Evolutionary conservation across 208 protist species (phyloP).

Genomic region (Leishmania tarentolae): DNA sequence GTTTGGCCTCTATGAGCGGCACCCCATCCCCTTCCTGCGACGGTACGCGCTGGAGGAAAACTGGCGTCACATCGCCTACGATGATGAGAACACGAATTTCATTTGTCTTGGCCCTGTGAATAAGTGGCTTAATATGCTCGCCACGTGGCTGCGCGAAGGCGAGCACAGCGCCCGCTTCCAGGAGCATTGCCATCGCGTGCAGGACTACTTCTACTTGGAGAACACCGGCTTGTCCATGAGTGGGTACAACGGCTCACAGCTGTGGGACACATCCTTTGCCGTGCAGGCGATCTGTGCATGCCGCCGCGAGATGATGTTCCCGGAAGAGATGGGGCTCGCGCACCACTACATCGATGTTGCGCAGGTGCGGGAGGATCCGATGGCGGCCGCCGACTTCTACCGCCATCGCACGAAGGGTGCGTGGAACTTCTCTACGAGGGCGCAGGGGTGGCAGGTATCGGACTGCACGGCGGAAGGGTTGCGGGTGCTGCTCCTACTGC

Average conservation of each 20-base stretch:
- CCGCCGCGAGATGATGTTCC: conserved; percentile 62
- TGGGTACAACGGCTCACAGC: conserved; percentile 98
- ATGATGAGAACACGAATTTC: conserved; percentile 96
- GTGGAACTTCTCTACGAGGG: conserved; percentile 97
- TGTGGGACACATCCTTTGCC: conserved; percentile 98
- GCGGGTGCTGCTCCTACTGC: conserved; percentile 85
- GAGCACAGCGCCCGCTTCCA: conserved; percentile 80
- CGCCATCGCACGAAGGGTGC: conserved; percentile 95
- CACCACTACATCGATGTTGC: conserved; percentile 93
- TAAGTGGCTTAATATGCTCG: conserved; percentile 97
- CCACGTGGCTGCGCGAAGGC: conserved; percentile 92
- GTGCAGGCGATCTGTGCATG: conserved; percentile 94
- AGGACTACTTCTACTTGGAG: conserved; percentile 97
- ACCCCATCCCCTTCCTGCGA: conserved; percentile 73
- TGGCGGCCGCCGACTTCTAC: conserved; percentile 85
- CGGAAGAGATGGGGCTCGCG: conserved; percentile 76
- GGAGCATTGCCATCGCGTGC: conserved; percentile 87
- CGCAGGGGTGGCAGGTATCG: conserved; percentile 96
- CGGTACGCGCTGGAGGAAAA: conserved; percentile 74
- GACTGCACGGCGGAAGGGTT: conserved; percentile 97
- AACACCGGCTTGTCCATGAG: conserved; percentile 97
- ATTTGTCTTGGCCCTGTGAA: conserved; percentile 97
- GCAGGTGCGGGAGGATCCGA: conserved; percentile 93
- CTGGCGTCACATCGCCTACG: conserved; percentile 94
- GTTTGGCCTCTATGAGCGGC: conserved; percentile 73